phyloP scores from a whole-genome alignment of 2,329 filamentous ascomycete genomes.

The Calonectria multiphialidica region DNA sequence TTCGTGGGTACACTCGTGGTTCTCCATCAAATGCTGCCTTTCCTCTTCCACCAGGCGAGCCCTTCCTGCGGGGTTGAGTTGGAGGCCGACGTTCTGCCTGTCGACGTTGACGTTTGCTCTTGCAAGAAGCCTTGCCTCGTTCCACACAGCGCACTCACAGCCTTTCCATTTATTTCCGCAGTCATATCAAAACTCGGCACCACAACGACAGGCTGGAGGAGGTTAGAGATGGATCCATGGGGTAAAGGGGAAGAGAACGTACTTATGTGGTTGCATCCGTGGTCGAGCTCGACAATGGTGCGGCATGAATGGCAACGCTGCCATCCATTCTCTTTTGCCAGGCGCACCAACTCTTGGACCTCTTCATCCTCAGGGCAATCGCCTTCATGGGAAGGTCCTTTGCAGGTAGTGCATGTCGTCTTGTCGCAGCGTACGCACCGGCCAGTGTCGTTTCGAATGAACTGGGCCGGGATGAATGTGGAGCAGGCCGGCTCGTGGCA shows the following conservation, averaged over 20 bases:
- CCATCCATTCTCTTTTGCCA: constrained; percentile 61
- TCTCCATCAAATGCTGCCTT: constrained; percentile 20
- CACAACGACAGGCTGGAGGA: constrained; percentile 57
- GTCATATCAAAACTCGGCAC: constrained; percentile 60
- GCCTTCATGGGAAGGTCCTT: constrained; percentile 55
- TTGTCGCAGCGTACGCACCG: constrained; percentile 56
- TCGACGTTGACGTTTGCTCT: constrained; percentile 50
- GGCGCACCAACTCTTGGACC: constrained; percentile 52
- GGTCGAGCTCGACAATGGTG: constrained; percentile 60
- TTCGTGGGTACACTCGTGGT: constrained; percentile 55
- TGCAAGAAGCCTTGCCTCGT: constrained; percentile 47
- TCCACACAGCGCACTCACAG: constrained; percentile 53
- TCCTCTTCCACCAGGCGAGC: background rate
- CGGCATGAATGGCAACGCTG: constrained; percentile 61
- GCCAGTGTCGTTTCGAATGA: constrained; percentile 50
- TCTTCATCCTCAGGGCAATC: constrained; percentile 61
- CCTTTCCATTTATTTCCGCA: constrained; percentile 58
- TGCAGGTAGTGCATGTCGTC: constrained; percentile 65
- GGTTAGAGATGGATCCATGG: background rate
- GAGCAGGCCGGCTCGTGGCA: constrained; percentile 60
- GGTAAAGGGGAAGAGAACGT: constrained; percentile 43
- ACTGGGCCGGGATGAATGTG: constrained; percentile 55
- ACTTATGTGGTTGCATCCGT: constrained; percentile 71
- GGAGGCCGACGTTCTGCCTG: constrained; percentile 25
- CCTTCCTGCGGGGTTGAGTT: background rate